Evolutionary conservation across 228 moss, liverwort and hornwort genomes (phyloP).

Genomic region (Sphagnum fallax): DNA sequence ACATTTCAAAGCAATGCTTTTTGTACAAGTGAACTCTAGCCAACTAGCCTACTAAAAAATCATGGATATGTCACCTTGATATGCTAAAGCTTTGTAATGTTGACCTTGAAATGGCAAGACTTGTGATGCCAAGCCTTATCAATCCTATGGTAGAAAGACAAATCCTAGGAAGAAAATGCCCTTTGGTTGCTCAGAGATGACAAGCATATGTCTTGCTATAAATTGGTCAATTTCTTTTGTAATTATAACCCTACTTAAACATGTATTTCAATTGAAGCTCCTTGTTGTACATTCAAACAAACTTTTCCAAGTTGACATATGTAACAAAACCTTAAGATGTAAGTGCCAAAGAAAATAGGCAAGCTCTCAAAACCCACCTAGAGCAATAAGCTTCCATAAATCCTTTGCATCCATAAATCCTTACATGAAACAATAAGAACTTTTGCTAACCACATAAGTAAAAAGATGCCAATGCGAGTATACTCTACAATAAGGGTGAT

Average conservation of each 20-base stretch:
- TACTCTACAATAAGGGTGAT: conserved; percentile 41
- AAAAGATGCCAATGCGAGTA: conserved; percentile 69
- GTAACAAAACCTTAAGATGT: neutral
- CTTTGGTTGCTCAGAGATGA: conserved; percentile 19
- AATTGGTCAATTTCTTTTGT: conserved; percentile 20
- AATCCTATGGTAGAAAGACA: conserved; percentile 50
- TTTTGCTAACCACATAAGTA: conserved; percentile 77
- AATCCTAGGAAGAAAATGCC: conserved; percentile 36
- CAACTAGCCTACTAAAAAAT: conserved; percentile 37
- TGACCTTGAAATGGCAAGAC: conserved; percentile 20
- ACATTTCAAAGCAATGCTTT: conserved; percentile 46
- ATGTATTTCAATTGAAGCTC: conserved; percentile 23
- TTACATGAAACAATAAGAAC: conserved; percentile 41
- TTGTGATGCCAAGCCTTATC: conserved; percentile 27
- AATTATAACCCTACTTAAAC: conserved; percentile 14
- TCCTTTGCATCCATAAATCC: no score
- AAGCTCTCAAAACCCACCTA: no score
- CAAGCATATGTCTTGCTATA: conserved; percentile 26
- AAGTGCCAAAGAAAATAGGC: no score
- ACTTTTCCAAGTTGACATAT: conserved; percentile 6
- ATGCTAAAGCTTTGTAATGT: conserved; percentile 42
- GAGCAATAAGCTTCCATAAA: no score
- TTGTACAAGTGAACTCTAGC: conserved; percentile 23
- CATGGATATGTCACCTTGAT: conserved; percentile 45
- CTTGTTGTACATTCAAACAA: conserved; percentile 19